Base-by-base conservation (phyloP, 2,329 filamentous ascomycete genomes). In the Clarireedia sp. region DNA sequence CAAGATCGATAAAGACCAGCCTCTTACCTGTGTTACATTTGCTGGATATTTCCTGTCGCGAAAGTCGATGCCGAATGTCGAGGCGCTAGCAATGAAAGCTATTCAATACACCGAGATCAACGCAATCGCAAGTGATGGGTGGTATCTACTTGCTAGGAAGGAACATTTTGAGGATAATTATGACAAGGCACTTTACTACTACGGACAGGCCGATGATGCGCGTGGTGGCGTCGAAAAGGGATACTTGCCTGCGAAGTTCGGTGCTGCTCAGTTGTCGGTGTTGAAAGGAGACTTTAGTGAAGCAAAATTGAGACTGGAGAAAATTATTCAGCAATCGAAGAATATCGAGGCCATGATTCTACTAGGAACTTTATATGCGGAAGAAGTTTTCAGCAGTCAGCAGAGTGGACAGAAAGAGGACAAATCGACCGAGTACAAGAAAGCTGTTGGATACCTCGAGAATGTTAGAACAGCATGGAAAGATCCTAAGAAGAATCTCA, bases 21-120 rank as follows among this genome's bases (percentile, higher is more conserved):
- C 94, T 0, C 78, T 97, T 61, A 91, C 90, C 3, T 96, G 90
- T 68, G 86, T 90, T 17, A 90, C 90, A 0, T 96, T 99, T 70
- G 89, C 90, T 45, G 80, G 83, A 60, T 96, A 96, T 71, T 97
- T 96, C 71, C 75, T 96, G 26, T 85, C 90, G 2, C 82, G 88
- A 65, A 95, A 90, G 68, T 82, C 84, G 8, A 86, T 90, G 71
- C 74, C 82, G 23, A 90, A 90, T 58, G 90, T 94, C 9, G 90
- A 97, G 62, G 84, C 85, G 19, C 78, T 99, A 17, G 89, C 92
- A 7, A 87, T 91, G 69, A 94, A 94, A 70, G 91, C 94, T 6
- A 96, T 99, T 60, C 90, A 96, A 67, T 86, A 89, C 65, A 97
- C 94, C 2, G 94, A 99, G 68, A 89, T 97, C 63, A 96, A 96